These are phyloP conservation scores for Zopfia rhizophila DNA, from an alignment of 2,329 filamentous ascomycete species.

Conservation along the genomic window DNA sequence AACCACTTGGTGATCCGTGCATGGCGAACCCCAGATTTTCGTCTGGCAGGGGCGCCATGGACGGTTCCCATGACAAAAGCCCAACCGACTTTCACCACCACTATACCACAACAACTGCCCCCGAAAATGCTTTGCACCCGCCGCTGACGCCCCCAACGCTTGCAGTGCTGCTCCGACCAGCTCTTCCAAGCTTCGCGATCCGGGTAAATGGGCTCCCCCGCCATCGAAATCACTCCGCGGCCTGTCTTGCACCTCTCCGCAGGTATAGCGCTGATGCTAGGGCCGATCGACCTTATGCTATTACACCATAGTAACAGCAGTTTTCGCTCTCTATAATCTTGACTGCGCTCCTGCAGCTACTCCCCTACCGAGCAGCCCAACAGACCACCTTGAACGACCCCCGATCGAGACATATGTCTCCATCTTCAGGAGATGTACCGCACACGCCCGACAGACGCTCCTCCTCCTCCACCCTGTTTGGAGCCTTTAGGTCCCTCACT, in stretches of 20 bases:
- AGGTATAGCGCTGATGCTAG: conserved; percentile 9
- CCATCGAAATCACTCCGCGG: conserved; percentile 11
- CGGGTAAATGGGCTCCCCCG: conserved; percentile 25
- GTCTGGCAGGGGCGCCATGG: not conserved
- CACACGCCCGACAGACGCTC: conserved; percentile 51
- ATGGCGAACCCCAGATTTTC: conserved; percentile 13
- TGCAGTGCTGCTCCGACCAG: too few species aligned
- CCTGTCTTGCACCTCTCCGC: conserved; percentile 5
- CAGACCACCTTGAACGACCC: not conserved
- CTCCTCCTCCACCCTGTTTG: conserved; percentile 51
- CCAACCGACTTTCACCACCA: too few species aligned
- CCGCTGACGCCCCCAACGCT: too few species aligned
- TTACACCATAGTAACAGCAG: too few species aligned
- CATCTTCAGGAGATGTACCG: conserved; percentile 45
- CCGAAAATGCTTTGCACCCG: too few species aligned
- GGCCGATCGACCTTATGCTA: conserved; percentile 17
- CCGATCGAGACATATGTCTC: conserved; percentile 47
- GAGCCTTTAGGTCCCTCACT: conserved; percentile 50
- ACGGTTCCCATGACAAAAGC: conserved; percentile 7
- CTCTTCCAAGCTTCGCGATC: too few species aligned
- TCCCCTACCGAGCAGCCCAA: conserved; percentile 15
- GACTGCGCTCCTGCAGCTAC: too few species aligned
- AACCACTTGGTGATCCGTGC: too few species aligned
- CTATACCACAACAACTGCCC: too few species aligned
- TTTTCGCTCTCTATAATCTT: too few species aligned